A percentile compares a stretch with the other conserved stretches of the same genome.
Evolutionary conservation across 1,139 yeast species (phyloP).

Genomic region (Saccharomyces hybrid): DNA sequence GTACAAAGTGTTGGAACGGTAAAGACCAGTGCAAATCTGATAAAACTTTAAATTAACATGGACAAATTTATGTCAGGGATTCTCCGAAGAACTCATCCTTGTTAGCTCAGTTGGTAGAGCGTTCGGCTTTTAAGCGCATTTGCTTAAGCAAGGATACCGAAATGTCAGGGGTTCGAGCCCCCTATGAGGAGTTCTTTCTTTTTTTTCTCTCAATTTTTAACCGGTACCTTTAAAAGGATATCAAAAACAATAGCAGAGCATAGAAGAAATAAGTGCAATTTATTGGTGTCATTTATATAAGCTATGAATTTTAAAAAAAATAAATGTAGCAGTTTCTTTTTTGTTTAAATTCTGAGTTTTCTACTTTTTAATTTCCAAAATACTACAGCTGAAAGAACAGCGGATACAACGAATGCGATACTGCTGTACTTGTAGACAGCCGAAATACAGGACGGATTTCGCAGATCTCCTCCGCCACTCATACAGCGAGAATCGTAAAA

Average conservation of each 20-base stretch:
- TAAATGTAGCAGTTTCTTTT: not conserved
- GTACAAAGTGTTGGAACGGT: no score
- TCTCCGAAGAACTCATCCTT: slow-evolving; percentile 29
- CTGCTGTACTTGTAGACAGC: slow-evolving; percentile 14
- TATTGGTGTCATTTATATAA: not conserved
- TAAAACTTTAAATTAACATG: no score
- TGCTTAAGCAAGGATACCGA: slow-evolving; percentile 30
- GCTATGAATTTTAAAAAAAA: not conserved
- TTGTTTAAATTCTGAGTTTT: not conserved
- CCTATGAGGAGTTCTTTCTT: slow-evolving; percentile 33
- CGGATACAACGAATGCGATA: slow-evolving; percentile 10
- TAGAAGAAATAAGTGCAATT: not conserved
- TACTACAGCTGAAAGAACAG: slow-evolving; percentile 10
- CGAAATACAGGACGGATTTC: slow-evolving; percentile 14
- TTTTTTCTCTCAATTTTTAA: slow-evolving; percentile 7
- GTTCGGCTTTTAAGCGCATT: slow-evolving; percentile 31
- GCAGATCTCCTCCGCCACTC: not conserved
- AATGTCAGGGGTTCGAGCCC: slow-evolving; percentile 37
- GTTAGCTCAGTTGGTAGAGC: slow-evolving; percentile 35
- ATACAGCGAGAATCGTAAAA: slow-evolving; percentile 44
- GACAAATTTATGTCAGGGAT: no score
- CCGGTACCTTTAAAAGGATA: not conserved
- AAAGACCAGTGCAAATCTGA: no score
- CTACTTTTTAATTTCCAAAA: slow-evolving; percentile 1
- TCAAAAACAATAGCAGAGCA: not conserved